Percentiles rank a stretch among this genome's conserved stretches.
These are phyloP conservation scores for Metschnikowia lochheadii DNA, from an alignment of 805 yeast genomes.

Conservation along the genomic window DNA sequence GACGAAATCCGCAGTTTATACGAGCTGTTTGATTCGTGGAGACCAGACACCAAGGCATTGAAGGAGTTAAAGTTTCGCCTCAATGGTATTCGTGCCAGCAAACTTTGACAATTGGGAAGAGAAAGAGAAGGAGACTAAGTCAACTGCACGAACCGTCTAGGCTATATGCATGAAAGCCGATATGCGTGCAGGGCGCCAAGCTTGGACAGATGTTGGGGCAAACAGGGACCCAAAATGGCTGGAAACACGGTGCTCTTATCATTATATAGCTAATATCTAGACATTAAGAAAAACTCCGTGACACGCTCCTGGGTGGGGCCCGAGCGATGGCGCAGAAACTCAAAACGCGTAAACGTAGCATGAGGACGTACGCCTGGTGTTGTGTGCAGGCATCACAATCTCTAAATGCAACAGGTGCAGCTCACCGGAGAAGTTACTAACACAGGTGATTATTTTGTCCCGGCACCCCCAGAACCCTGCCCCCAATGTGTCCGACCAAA, in stretches of 20 bases:
- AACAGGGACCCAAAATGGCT: not conserved
- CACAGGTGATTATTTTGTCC: not conserved
- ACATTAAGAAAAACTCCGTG: not conserved
- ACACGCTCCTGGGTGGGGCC: not conserved
- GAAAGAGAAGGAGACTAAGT: not conserved
- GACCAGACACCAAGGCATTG: constrained; percentile 75
- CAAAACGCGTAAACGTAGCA: constrained; percentile 4
- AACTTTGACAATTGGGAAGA: constrained; percentile 21
- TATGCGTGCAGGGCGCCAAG: not conserved
- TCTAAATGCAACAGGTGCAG: constrained; percentile 4
- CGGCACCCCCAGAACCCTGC: not conserved
- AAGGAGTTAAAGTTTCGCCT: constrained; percentile 81
- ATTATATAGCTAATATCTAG: not conserved
- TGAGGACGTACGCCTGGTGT: constrained; percentile 2
- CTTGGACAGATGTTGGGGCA: not conserved
- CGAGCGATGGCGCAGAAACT: not conserved
- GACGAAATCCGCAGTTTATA: constrained; percentile 58
- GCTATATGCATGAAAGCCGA: constrained; percentile 3
- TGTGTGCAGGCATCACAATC: constrained; percentile 2
- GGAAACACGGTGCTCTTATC: not conserved
- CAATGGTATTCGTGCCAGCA: constrained; percentile 47
- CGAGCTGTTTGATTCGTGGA: constrained; percentile 78
- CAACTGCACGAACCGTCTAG: not conserved
- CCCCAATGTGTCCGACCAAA: constrained; percentile 1
- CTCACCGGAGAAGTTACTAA: constrained; percentile 1